A percentile compares a stretch with the other conserved stretches of the same genome.
Evolutionary conservation across 345 rosid genomes (phyloP).

Genomic region (Hirschfeldia incana): DNA sequence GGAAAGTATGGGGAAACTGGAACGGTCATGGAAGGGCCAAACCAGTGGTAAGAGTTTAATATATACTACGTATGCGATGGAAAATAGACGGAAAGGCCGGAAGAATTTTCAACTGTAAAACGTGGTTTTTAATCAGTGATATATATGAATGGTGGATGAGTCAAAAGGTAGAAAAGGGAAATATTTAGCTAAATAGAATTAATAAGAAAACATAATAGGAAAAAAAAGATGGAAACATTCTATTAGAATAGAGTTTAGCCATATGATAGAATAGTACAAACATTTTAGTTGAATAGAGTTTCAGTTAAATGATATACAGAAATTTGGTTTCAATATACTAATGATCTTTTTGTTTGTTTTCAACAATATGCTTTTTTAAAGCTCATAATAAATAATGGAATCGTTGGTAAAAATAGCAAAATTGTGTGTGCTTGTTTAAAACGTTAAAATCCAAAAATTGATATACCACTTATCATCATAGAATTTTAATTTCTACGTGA

Average conservation of each 20-base stretch:
- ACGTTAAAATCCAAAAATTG: too few species aligned
- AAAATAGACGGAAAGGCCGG: background rate
- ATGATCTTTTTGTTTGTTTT: background rate
- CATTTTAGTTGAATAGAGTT: background rate
- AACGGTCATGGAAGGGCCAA: constrained; percentile 66
- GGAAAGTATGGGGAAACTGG: constrained; percentile 73
- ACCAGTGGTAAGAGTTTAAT: constrained; percentile 56
- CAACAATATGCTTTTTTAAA: background rate
- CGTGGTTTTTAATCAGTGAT: background rate
- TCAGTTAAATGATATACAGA: background rate
- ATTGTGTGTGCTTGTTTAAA: too few species aligned
- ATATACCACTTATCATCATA: too few species aligned
- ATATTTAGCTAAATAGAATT: background rate
- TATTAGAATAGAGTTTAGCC: background rate
- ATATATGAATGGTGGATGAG: background rate
- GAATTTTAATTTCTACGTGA: too few species aligned
- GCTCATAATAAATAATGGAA: background rate
- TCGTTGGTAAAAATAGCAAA: too few species aligned
- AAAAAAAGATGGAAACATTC: background rate
- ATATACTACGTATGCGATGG: background rate
- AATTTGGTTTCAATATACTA: background rate
- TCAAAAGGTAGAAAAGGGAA: background rate
- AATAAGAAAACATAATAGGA: background rate
- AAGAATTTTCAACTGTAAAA: background rate
- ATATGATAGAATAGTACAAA: background rate